phyloP scores from a whole-genome alignment of 352 stramenopile genomes.

The Phytophthora crassamura region DNA sequence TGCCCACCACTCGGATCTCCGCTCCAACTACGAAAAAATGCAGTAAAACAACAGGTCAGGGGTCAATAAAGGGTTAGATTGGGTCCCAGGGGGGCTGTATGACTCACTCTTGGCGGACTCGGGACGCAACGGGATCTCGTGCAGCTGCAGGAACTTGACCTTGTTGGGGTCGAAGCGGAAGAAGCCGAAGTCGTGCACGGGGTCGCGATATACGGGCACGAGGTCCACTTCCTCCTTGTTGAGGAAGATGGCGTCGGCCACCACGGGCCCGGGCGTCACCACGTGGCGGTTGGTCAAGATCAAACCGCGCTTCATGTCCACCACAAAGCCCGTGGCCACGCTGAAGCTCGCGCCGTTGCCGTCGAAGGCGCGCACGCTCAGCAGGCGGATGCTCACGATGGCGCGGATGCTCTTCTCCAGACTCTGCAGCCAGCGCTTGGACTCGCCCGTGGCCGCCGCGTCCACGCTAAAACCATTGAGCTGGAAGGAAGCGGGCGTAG shows the following conservation, averaged over 20 bases:
- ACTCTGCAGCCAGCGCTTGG: constrained; percentile 73
- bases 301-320: constrained; percentile 87
- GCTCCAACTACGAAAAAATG: constrained; percentile 65
- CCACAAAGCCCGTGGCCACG: constrained; percentile 92
- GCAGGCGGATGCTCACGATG: constrained; percentile 89
- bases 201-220: constrained; percentile 90
- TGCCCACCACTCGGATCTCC: constrained; percentile 93
- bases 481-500: constrained; percentile 27
- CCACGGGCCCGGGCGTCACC: constrained; percentile 86
- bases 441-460: constrained; percentile 47
- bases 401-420: constrained; percentile 77
- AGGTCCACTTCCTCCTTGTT: constrained; percentile 95
- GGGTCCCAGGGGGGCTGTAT: not conserved
- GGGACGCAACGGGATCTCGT: constrained; percentile 89
- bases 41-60: not conserved
- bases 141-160: constrained; percentile 87
- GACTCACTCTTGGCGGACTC: constrained; percentile 78
- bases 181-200: constrained; percentile 94
- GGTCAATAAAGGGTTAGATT: too few relatives aligned
- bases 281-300: constrained; percentile 95
- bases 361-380: constrained; percentile 90
- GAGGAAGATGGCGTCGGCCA: constrained; percentile 92
- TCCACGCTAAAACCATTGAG: constrained; percentile 51
- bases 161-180: constrained; percentile 89
- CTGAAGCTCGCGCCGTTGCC: constrained; percentile 87